phyloP scores from a whole-genome alignment of 2,329 filamentous ascomycete genomes.

The Drechmeria coniospora region DNA sequence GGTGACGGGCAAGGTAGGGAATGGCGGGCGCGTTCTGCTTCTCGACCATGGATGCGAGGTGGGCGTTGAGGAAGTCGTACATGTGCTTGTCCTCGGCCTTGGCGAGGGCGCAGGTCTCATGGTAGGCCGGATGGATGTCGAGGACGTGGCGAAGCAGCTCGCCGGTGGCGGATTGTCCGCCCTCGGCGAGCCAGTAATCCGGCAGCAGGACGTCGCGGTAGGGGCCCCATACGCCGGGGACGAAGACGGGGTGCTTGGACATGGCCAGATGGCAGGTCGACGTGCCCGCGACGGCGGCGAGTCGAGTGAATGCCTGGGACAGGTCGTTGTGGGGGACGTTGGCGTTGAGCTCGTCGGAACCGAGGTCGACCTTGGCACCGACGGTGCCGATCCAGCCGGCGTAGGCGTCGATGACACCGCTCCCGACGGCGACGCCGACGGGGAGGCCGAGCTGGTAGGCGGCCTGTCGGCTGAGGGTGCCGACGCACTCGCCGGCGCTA shows the following conservation, averaged over 20 bases:
- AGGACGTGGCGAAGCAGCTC: slow-evolving; percentile 89
- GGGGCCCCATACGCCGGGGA: slow-evolving; percentile 90
- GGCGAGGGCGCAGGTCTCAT: slow-evolving; percentile 62
- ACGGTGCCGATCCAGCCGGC: slow-evolving; percentile 98
- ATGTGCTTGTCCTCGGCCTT: slow-evolving; percentile 76
- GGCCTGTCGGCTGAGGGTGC: slow-evolving; percentile 69
- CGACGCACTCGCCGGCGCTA: slow-evolving; percentile 84
- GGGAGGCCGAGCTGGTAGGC: slow-evolving; percentile 71
- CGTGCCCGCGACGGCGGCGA: slow-evolving; percentile 89
- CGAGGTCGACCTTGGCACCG: slow-evolving; percentile 80
- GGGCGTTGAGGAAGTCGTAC: slow-evolving; percentile 87
- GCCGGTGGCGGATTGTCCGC: slow-evolving; percentile 89
- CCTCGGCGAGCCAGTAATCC: slow-evolving; percentile 91
- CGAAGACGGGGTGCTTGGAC: slow-evolving; percentile 85
- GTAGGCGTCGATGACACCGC: slow-evolving; percentile 95
- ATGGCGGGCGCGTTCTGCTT: slow-evolving; percentile 58
- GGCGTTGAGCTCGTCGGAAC: slow-evolving; percentile 48
- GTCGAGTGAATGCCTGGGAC: slow-evolving; percentile 80
- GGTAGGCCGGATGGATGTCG: slow-evolving; percentile 85
- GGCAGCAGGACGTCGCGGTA: slow-evolving; percentile 90
- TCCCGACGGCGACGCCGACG: slow-evolving; percentile 79
- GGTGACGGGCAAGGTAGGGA: slow-evolving; percentile 76
- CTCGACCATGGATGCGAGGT: slow-evolving; percentile 61
- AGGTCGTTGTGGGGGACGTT: slow-evolving; percentile 65
- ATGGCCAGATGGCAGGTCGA: slow-evolving; percentile 96